Conservation (phyloP, 257 asterid species). For the Prunella vulgaris region DNA sequence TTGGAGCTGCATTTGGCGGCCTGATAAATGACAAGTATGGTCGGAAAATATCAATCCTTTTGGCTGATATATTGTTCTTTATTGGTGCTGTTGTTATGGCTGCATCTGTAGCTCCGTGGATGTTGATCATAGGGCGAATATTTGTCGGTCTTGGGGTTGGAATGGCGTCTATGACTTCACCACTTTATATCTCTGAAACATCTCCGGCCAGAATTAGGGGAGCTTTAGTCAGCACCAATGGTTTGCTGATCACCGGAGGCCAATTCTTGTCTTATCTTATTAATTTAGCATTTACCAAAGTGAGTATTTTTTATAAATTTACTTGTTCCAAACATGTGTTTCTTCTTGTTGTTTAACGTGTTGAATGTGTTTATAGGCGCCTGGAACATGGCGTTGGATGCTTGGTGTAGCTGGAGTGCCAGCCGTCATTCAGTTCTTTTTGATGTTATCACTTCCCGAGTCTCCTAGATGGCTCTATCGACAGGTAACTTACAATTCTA, state of each 20-base stretch:
- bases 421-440: slow-evolving; percentile 53
- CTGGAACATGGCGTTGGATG: slow-evolving; percentile 92
- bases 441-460: slow-evolving; percentile 79
- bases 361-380: slow-evolving; percentile 27
- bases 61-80: slow-evolving; percentile 63
- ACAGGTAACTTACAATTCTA: slow-evolving; percentile 28
- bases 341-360: neutral
- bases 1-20: slow-evolving; percentile 82
- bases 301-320: slow-evolving; percentile 7
- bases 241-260: slow-evolving; percentile 76
- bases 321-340: neutral
- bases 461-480: slow-evolving; percentile 86
- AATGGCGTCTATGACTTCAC: slow-evolving; percentile 88
- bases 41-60: slow-evolving; percentile 54
- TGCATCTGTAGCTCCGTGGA: slow-evolving; percentile 53
- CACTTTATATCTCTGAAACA: slow-evolving; percentile 76
- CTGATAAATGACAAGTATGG: slow-evolving; percentile 62
- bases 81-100: slow-evolving; percentile 67
- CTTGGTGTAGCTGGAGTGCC: slow-evolving; percentile 82
- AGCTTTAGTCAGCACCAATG: slow-evolving; percentile 78
- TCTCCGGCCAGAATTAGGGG: slow-evolving; percentile 85
- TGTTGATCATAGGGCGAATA: slow-evolving; percentile 65
- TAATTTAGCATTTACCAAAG: slow-evolving; percentile 70
- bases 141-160: slow-evolving; percentile 86
- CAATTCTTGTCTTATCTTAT: slow-evolving; percentile 69